These are phyloP conservation scores for Candida glucosophila DNA, from an alignment of 1,139 yeast genomes.

Conservation along the genomic window DNA sequence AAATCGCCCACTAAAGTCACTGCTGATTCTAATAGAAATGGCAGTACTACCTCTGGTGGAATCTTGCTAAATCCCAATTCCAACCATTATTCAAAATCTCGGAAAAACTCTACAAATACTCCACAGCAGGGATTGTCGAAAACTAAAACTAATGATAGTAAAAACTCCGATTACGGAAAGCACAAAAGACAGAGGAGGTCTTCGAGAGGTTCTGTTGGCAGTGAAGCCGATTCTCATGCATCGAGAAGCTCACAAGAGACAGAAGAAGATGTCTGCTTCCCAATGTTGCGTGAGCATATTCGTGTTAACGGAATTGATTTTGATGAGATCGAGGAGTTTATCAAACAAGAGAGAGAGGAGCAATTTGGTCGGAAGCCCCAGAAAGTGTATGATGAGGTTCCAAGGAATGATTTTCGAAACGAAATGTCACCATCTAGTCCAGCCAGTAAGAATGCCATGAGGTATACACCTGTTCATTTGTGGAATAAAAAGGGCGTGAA, in stretches of 20 bases:
- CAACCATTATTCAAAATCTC: too few species aligned
- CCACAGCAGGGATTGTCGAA: slow-evolving; percentile 25
- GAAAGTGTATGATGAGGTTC: slow-evolving; percentile 16
- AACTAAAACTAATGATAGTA: slow-evolving; percentile 26
- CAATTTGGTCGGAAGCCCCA: slow-evolving; percentile 3
- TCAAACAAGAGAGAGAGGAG: slow-evolving; percentile 41
- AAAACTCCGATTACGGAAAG: slow-evolving; percentile 8
- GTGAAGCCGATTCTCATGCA: slow-evolving; percentile 64
- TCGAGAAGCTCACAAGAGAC: slow-evolving; percentile 75
- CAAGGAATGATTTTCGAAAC: slow-evolving; percentile 5
- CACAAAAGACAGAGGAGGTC: slow-evolving; percentile 21
- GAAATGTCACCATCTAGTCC: neutral
- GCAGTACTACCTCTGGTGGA: slow-evolving; percentile 5
- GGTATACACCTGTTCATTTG: slow-evolving; percentile 47
- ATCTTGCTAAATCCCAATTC: slow-evolving; percentile 8
- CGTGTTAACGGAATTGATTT: slow-evolving; percentile 70
- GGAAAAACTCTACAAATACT: slow-evolving; percentile 19
- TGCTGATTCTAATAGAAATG: too few species aligned
- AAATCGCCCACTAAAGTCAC: too few species aligned
- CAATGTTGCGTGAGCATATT: slow-evolving; percentile 70
- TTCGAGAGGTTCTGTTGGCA: slow-evolving; percentile 37
- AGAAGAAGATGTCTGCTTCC: slow-evolving; percentile 97
- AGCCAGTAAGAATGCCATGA: slow-evolving; percentile 42
- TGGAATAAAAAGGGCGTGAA: slow-evolving; percentile 14
- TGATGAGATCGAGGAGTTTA: slow-evolving; percentile 70